Evolutionary conservation across 1,139 yeast genomes (phyloP).

Genomic region (Debaryomycetaceae sp.): DNA sequence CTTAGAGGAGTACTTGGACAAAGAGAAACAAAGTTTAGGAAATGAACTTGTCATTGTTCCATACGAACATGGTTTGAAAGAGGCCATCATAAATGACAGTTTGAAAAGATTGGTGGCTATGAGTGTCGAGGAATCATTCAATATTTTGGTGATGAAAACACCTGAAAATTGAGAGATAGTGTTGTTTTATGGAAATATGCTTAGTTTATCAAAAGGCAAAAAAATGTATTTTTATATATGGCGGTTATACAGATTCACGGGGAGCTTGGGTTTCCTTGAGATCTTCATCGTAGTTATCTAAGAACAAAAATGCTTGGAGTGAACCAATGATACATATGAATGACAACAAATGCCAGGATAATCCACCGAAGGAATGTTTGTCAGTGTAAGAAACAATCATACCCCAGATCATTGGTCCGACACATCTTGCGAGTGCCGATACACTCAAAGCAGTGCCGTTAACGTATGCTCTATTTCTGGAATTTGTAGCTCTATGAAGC

Average conservation of each 20-base stretch:
- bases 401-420: constrained; percentile 63
- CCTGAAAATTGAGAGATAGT: constrained; percentile 3
- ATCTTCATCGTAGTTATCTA: constrained; percentile 31
- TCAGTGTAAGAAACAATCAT: constrained; percentile 49
- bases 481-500: constrained; percentile 47
- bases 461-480: constrained; percentile 47
- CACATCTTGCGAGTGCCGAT: constrained; percentile 52
- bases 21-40: background rate
- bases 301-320: constrained; percentile 28
- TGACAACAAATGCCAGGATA: constrained; percentile 50
- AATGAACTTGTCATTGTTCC: background rate
- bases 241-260: background rate
- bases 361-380: constrained; percentile 36
- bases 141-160: constrained; percentile 24
- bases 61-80: background rate
- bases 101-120: constrained; percentile 13
- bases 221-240: background rate
- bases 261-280: background rate
- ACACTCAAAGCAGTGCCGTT: constrained; percentile 50
- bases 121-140: constrained; percentile 21
- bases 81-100: background rate
- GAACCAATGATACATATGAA: constrained; percentile 29
- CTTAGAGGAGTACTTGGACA: background rate
- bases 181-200: background rate
- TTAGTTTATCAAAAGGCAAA: background rate